phyloP scores from a whole-genome alignment of 2,329 filamentous ascomycete species.

The Fusarium devonianum region DNA sequence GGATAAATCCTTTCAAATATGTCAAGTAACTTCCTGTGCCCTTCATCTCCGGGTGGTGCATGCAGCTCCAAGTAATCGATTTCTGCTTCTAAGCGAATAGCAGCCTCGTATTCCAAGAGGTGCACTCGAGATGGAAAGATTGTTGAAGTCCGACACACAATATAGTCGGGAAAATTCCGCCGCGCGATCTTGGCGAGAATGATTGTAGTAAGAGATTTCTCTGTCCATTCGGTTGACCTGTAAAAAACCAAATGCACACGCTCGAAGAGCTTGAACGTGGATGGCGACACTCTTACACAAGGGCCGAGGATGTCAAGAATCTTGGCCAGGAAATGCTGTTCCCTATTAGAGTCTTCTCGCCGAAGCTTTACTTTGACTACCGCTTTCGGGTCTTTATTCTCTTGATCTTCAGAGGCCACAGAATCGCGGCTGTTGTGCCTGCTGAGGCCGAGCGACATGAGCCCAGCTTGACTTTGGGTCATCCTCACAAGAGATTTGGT shows the following conservation, averaged over 20 bases:
- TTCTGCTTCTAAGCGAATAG: slow-evolving; percentile 79
- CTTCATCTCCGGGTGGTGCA: slow-evolving; percentile 70
- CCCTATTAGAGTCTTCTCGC: slow-evolving; percentile 64
- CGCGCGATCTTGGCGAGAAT: slow-evolving; percentile 90
- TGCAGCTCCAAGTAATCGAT: slow-evolving; percentile 85
- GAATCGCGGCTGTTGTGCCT: slow-evolving; percentile 69
- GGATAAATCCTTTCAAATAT: slow-evolving; percentile 78
- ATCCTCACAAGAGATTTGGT: slow-evolving; percentile 75
- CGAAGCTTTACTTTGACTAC: slow-evolving; percentile 24
- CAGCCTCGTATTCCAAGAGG: slow-evolving; percentile 88
- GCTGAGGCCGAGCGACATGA: slow-evolving; percentile 73
- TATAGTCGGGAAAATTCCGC: slow-evolving; percentile 86
- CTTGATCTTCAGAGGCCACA: slow-evolving; percentile 53
- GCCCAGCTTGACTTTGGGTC: slow-evolving; percentile 76
- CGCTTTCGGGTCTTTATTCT: slow-evolving; percentile 39
- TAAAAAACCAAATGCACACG: slow-evolving; percentile 96
- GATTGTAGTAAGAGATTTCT: slow-evolving; percentile 93
- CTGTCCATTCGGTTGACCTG: slow-evolving; percentile 94
- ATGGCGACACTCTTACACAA: slow-evolving; percentile 80
- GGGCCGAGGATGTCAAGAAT: slow-evolving; percentile 80
- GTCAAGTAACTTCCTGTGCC: slow-evolving; percentile 71
- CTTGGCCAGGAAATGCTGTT: slow-evolving; percentile 77
- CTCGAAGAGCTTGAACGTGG: slow-evolving; percentile 83
- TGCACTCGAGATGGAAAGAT: slow-evolving; percentile 81
- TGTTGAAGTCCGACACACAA: slow-evolving; percentile 87